phyloP scores from a whole-genome alignment of 805 yeast species.

The Saccharomycopsis vini region DNA sequence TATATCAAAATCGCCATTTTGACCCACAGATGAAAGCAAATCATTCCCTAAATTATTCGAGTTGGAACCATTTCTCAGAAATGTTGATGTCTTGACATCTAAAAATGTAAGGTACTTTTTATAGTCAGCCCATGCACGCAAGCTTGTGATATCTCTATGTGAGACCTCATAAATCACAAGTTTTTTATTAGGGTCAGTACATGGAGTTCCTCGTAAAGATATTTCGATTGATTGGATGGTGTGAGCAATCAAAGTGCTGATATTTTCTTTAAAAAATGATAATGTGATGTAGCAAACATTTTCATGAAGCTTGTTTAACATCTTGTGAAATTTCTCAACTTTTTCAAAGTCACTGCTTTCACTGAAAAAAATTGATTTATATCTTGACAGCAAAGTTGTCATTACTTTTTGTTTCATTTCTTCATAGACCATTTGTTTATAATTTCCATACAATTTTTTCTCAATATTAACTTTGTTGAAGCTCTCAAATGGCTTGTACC shows the following conservation, averaged over 20 bases:
- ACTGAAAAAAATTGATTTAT: conserved; percentile 2
- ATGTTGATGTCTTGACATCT: too few relatives aligned
- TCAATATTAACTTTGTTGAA: background rate
- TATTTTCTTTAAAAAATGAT: conserved; percentile 19
- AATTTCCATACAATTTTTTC: background rate
- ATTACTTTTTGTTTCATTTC: conserved; percentile 3
- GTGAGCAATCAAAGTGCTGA: conserved; percentile 35
- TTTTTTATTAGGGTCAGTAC: conserved; percentile 22
- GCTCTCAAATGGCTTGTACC: conserved; percentile 13
- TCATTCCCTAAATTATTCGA: too few relatives aligned
- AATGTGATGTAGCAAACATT: conserved; percentile 12
- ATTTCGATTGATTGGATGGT: conserved; percentile 62
- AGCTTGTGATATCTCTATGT: conserved; percentile 48
- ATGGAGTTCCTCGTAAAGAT: conserved; percentile 42
- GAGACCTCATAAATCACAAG: conserved; percentile 50
- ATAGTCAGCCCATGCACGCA: conserved; percentile 41
- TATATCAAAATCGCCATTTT: too few relatives aligned
- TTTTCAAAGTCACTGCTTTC: conserved; percentile 1
- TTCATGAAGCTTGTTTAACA: conserved; percentile 11
- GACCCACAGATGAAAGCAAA: too few relatives aligned
- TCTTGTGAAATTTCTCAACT: conserved; percentile 16
- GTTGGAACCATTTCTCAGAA: too few relatives aligned
- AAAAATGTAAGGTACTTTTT: conserved; percentile 21
- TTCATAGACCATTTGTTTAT: conserved; percentile 6
- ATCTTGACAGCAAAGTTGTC: conserved; percentile 1